Evolutionary conservation across 106 monocot species (phyloP), one percentile per base, ranked within the genome.

Genomic region (Dactylorhiza incarnata): DNA sequence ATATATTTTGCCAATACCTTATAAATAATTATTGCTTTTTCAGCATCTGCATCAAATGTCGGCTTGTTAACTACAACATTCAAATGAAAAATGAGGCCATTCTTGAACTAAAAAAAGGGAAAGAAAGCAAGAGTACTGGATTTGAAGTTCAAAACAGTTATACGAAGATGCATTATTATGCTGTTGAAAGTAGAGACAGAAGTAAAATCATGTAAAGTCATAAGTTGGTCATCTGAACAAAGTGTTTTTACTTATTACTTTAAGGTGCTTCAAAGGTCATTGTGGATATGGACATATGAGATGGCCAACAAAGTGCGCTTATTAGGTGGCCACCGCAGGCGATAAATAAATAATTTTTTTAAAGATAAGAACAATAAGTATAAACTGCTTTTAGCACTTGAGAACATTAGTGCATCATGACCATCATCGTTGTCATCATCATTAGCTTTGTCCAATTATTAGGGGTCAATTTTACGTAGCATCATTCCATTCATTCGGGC

Each of bases 11-110:
- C 49, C 45, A 63, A 53, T 84, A 95, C 95, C 92, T 95, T 92
- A 74, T 88, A 92, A 55, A 88, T 66, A 61, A 95, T 77, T 66
- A 84, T 86, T n/a, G 86, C 86, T 61, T 86, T 89, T 47, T 85
- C 87, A 72, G 48, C 22, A 49, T 72, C 49, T 10, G 49, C 19
- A 72, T 72, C 49, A 48, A 72, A 48, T 49, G 23, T 49, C 2
- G 72, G 23, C 47, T 49, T 49, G 22, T 49, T 72, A 46, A 3
- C 72, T 72, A 48, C 23, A 72, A 72, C 17, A 20, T 72, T 72
- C 72, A 72, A 48, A 7, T 24, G 6, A 48, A 72, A 20, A 48
- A 2, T 10, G 23, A 72, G 23, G 19, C 22, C 16, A 72, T 22
- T 22, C 10, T 48, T 10, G 8, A 72, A 65, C 29, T 10, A 8